Percentiles rank a stretch among this genome's conserved stretches.
Conservation (phyloP, 2,329 filamentous ascomycete species). For the Alternaria arborescens region DNA sequence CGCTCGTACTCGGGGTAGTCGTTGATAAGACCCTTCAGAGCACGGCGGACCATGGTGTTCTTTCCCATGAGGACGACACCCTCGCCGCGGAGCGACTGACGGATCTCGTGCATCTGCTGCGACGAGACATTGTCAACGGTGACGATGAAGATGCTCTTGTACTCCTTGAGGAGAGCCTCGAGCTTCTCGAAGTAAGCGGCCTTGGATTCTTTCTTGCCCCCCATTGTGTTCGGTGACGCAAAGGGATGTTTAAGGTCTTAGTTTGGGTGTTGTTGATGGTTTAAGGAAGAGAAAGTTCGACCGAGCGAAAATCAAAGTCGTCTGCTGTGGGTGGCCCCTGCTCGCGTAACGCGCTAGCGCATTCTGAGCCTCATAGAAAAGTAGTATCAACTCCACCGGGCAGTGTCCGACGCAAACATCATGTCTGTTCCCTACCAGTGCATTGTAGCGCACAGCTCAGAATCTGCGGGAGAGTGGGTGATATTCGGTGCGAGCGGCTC, state of each 20-base stretch:
- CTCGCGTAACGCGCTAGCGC: constrained; percentile 27
- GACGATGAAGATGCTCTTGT: constrained; percentile 98
- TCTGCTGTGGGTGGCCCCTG: constrained; percentile 33
- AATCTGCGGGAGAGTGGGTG: constrained; percentile 50
- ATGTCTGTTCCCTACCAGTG: constrained; percentile 55
- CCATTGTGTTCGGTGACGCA: constrained; percentile 97
- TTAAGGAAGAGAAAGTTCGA: constrained; percentile 21
- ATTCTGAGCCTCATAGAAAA: constrained; percentile 19
- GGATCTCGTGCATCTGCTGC: constrained; percentile 99
- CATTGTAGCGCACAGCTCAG: constrained; percentile 37
- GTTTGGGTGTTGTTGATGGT: constrained; percentile 46
- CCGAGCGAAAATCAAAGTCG: constrained; percentile 34
- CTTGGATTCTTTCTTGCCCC: constrained; percentile 96
- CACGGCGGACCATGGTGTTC: constrained; percentile 99
- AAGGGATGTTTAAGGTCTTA: constrained; percentile 98
- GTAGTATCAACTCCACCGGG: constrained; percentile 15
- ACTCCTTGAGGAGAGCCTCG: constrained; percentile 94
- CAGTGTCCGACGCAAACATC: constrained; percentile 17
- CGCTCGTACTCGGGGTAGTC: constrained; percentile 98
- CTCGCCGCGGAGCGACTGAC: constrained; percentile 85
- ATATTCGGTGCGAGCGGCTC: constrained; percentile 79
- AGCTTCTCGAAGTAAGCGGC: constrained; percentile 99
- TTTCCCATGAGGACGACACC: constrained; percentile 98
- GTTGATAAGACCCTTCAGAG: constrained; percentile 89
- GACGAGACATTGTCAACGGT: constrained; percentile 95